Evolutionary conservation across 106 monocot genomes (phyloP), one percentile per base, ranked within the genome.

Genomic region (Alisma plantagoaquatica): DNA sequence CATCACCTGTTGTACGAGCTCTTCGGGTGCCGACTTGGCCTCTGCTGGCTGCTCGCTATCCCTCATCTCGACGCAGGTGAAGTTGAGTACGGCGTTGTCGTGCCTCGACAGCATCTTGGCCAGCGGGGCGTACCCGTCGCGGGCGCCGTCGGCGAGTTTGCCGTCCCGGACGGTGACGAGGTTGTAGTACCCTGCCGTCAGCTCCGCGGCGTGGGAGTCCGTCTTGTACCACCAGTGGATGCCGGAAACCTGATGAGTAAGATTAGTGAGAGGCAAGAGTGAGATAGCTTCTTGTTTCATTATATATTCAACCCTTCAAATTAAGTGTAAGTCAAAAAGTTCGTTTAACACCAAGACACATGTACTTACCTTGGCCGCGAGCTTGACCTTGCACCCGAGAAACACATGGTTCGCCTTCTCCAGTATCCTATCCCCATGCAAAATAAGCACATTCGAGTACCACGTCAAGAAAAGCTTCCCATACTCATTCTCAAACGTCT

Each of bases 11-110:
- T 79, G 75, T 42, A 73, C 80, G n/a, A 86, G 76, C 47, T 77
- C 70, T 56, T 86, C 80, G 3, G 85, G 80, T 4, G 45, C 80
- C 47, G 65, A 65, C 43, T 51, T 47, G 10, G 80, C 76, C 33
- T 69, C 59, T 49, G 33, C 66, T 10, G 29, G 18, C 21, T 85
- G 80, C 23, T 80, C 80, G 9, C 52, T 32, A 42, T 80, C 32
- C 53, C 73, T 70, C 85, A 86, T 86, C 63, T 80, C 80, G 14
- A 73, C 61, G 21, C 73, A 86, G 10, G 80, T 79, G 69, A 79
- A 84, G 68, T 75, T 84, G 1, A 79, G 21, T 6, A 72, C 41
- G 10, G 69, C 79, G 43, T 68, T 15, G n/a, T n/a, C n/a, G 47
- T 76, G 75, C 38, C 75, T 71, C 23, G 62, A 41, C 3, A 83